These are phyloP conservation scores for Solanum neorickii DNA, from an alignment of 257 asterid species.

Conservation along the genomic window DNA sequence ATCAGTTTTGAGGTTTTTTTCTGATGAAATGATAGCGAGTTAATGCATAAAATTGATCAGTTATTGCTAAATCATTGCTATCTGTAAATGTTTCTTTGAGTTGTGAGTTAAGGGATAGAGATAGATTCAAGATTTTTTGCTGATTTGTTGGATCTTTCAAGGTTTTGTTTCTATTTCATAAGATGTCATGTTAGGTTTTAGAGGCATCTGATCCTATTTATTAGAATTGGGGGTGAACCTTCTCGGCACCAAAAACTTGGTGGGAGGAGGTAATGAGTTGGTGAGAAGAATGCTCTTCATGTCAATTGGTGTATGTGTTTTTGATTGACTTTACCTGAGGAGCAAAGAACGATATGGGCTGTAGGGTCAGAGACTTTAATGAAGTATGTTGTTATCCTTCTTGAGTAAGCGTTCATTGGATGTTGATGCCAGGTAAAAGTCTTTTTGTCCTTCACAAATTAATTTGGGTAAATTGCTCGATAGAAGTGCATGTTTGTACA, in stretches of 20 bases:
- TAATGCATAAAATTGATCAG: not conserved
- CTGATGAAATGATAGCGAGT: not conserved
- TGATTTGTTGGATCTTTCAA: not conserved
- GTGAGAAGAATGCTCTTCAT: not conserved
- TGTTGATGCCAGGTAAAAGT: constrained; percentile 76
- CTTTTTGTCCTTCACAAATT: not conserved
- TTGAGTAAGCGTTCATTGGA: constrained; percentile 87
- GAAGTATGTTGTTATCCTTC: constrained; percentile 95
- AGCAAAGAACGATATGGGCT: constrained; percentile 52
- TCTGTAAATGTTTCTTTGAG: not conserved
- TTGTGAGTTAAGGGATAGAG: not conserved
- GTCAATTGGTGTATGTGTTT: constrained; percentile 14
- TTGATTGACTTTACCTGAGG: constrained; percentile 19
- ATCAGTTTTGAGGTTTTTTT: not conserved
- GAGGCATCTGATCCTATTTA: not conserved
- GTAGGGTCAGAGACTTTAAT: constrained; percentile 26
- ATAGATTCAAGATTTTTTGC: not conserved
- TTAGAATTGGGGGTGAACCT: not conserved
- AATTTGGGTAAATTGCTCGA: not conserved
- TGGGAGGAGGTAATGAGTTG: not conserved
- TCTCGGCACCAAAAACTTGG: not conserved
- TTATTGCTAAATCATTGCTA: not conserved
- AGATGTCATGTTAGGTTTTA: not conserved
- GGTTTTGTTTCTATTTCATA: not conserved
- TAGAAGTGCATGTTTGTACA: not conserved